These are phyloP conservation scores for Metschnikowia continentalis DNA, from an alignment of 805 yeast species.

Conservation along the genomic window DNA sequence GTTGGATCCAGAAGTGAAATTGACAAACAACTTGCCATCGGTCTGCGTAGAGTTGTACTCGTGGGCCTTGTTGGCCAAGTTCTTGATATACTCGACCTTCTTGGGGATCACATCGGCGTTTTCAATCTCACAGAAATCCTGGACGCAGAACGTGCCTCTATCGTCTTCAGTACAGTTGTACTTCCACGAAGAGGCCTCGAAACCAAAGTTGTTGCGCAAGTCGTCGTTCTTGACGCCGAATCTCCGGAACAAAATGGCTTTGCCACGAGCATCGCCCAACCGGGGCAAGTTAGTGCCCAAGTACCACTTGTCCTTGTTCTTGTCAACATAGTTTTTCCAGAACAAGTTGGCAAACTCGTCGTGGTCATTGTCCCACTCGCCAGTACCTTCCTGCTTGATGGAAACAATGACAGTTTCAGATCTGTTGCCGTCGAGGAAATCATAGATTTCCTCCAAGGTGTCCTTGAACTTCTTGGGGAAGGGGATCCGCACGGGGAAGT, in stretches of 20 bases:
- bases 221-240: constrained; percentile 57
- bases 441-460: constrained; percentile 55
- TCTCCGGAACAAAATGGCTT: constrained; percentile 61
- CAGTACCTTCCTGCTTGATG: constrained; percentile 70
- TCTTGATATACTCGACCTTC: constrained; percentile 55
- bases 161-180: constrained; percentile 66
- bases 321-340: constrained; percentile 53
- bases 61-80: constrained; percentile 50
- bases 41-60: constrained; percentile 40
- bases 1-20: constrained; percentile 71
- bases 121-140: constrained; percentile 68
- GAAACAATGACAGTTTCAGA: constrained; percentile 65
- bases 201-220: constrained; percentile 47
- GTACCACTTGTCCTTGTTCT: constrained; percentile 55
- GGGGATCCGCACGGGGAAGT: constrained; percentile 65
- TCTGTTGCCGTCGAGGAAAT: constrained; percentile 47
- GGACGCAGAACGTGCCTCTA: constrained; percentile 58
- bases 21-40: constrained; percentile 58
- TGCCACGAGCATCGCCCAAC: constrained; percentile 63
- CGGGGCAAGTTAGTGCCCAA: constrained; percentile 53
- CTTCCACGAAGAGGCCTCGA: constrained; percentile 63
- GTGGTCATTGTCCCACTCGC: constrained; percentile 55
- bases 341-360: constrained; percentile 64
- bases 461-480: constrained; percentile 50
- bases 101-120: constrained; percentile 48